A percentile compares a stretch with the other conserved stretches of the same genome.
These are phyloP conservation scores for Monilinia fructicola DNA, from an alignment of 2,329 filamentous ascomycete genomes.

Conservation along the genomic window DNA sequence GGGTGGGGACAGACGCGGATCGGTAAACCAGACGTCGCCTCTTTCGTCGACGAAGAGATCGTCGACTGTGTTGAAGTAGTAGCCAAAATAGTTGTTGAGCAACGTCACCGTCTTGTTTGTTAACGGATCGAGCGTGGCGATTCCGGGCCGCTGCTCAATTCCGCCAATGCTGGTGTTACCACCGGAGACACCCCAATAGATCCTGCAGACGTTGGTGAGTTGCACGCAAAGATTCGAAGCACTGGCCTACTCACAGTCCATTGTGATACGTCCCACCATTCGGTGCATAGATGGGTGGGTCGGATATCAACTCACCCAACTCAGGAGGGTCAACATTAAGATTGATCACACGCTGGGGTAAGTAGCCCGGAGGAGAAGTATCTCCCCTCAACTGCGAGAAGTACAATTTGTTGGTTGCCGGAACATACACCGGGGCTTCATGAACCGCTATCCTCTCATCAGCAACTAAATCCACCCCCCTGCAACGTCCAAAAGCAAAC, in stretches of 20 bases:
- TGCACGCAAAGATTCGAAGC: neutral
- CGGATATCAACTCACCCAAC: neutral
- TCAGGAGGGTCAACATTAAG: neutral
- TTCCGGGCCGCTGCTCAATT: neutral
- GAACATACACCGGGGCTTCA: neutral
- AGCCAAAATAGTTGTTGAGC: neutral
- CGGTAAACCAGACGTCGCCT: neutral
- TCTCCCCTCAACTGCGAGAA: neutral
- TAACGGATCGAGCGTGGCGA: neutral
- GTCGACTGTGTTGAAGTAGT: neutral
- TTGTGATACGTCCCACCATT: neutral
- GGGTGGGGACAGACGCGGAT: neutral
- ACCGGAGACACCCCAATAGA: neutral
- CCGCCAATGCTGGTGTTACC: neutral
- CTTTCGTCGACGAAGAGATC: slow-evolving; percentile 2
- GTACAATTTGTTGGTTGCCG: neutral
- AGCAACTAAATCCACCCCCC: neutral
- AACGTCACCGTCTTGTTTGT: neutral
- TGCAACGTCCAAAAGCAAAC: neutral
- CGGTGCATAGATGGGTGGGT: neutral
- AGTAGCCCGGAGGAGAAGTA: neutral
- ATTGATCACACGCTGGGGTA: neutral
- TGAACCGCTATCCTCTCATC: neutral
- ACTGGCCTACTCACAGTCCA: neutral
- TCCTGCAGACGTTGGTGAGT: neutral